Percentiles rank a stretch among this genome's conserved stretches.
Conservation (phyloP, 2,329 filamentous ascomycete genomes). For the Fulvia fulva region DNA sequence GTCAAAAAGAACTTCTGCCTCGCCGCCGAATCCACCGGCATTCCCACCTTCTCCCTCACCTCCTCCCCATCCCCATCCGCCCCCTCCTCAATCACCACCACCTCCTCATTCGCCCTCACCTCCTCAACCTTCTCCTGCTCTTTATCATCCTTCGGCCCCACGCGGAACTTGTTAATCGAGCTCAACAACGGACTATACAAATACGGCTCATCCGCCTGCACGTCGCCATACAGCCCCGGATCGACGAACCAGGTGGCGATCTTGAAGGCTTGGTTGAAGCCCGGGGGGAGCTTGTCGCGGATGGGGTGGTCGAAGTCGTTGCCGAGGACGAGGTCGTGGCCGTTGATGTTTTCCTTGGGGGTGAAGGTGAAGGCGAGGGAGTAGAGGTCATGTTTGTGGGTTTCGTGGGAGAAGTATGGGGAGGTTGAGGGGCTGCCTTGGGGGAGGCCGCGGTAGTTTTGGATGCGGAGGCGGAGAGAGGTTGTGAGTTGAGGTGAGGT, state of each 20-base stretch:
- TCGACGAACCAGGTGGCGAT: conserved; percentile 90
- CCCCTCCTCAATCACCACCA: conserved; percentile 53
- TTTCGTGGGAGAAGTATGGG: conserved; percentile 69
- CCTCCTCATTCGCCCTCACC: conserved; percentile 53
- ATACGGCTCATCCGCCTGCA: conserved; percentile 80
- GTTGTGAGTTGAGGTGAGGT: conserved; percentile 61
- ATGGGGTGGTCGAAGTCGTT: conserved; percentile 95
- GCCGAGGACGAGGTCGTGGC: conserved; percentile 77
- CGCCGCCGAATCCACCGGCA: conserved; percentile 40
- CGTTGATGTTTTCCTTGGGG: conserved; percentile 64
- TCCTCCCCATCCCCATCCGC: conserved; percentile 44
- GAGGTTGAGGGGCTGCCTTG: conserved; percentile 63
- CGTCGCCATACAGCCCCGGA: conserved; percentile 83
- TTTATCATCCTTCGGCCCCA: conserved; percentile 51
- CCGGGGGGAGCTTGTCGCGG: conserved; percentile 76
- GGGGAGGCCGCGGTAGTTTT: conserved; percentile 66
- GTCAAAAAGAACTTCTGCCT: conserved; percentile 61
- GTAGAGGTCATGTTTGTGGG: conserved; percentile 75
- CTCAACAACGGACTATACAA: conserved; percentile 79
- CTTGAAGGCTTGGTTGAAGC: conserved; percentile 77
- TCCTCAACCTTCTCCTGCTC: conserved; percentile 32
- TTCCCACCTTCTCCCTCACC: conserved; percentile 36
- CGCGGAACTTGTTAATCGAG: conserved; percentile 71
- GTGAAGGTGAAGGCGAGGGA: conserved; percentile 75
- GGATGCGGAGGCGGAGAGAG: conserved; percentile 70